Base-by-base conservation (phyloP, 371 early-diverging fungal species). In the Mucor sp. region DNA sequence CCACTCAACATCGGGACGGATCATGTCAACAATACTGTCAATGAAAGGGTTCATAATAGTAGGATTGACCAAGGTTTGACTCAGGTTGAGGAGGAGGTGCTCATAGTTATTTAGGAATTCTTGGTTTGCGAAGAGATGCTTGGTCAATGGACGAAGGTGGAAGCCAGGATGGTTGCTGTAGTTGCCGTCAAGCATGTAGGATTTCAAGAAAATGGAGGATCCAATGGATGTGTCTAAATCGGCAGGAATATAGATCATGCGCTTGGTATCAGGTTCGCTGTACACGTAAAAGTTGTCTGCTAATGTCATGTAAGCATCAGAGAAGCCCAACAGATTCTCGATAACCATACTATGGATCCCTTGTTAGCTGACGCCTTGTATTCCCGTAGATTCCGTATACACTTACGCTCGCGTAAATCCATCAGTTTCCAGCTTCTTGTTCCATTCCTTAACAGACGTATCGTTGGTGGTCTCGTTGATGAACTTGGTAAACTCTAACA, bases 191-290 rank as follows among this genome's bases (percentile, higher is more conserved):
- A 53, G 15, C 65, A 78, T 44, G 17, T 57, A 17, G 0, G 28
- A 19, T 14, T 68, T 19, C 1, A 47, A 47, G 32, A 66, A 53
- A 0, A 60, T 28, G 21, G 62, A 39, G 60, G 60, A 62, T 21
- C 82, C 82, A 21, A 79, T 21, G 0, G 73, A 60, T 2, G 63
- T 58, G 28, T 81, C 79, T 19, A 77, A 27, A 60, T 79, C 82
- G 4, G 70, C 57, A 9, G 77, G 66, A 0, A 79, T 67, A 33
- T 72, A 81, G 14, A 67, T 68, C 28, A 69, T 70, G 14, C 67
- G 66, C 11, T 50, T 44, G 12, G 61, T 23, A 3, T 67, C 47
- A 7, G 56, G 65, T 14, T 63, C 57, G 25, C 27, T 32, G 39
- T 73, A 66, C 14, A 73, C 7, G 60, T 60, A 63, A 32, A 58